Conservation (phyloP, 2,329 filamentous ascomycete genomes). For the Aspergillus terreus region DNA sequence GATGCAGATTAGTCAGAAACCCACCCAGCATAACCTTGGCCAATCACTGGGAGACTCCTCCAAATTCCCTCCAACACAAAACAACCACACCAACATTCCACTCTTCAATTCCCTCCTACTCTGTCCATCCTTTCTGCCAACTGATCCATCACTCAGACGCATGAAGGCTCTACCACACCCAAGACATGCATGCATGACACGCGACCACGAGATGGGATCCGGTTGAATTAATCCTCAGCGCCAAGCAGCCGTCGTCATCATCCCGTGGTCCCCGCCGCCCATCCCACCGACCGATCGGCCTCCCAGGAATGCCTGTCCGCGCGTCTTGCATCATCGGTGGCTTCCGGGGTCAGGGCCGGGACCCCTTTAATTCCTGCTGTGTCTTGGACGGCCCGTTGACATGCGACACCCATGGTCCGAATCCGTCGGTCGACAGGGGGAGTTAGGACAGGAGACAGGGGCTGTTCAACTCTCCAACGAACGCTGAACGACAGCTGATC, state of each 20-base stretch:
- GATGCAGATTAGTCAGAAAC: too few relatives aligned
- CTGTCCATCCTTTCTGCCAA: too few relatives aligned
- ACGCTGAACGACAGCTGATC: too few relatives aligned
- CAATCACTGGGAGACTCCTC: too few relatives aligned
- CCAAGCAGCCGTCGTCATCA: slow-evolving; percentile 8
- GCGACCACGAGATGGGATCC: neutral
- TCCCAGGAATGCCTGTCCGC: slow-evolving; percentile 5
- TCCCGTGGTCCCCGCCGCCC: slow-evolving; percentile 9
- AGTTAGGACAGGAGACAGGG: neutral
- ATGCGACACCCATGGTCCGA: neutral
- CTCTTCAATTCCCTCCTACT: too few relatives aligned
- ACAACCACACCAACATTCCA: too few relatives aligned
- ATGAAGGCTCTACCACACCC: too few relatives aligned
- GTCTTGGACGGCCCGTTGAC: neutral
- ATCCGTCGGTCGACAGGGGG: neutral
- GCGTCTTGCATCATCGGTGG: slow-evolving; percentile 4
- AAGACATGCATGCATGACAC: too few relatives aligned
- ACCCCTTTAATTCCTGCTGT: neutral
- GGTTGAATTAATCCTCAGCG: neutral
- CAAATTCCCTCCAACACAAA: too few relatives aligned
- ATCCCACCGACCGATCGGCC: neutral
- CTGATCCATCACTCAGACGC: too few relatives aligned
- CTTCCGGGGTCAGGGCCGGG: neutral
- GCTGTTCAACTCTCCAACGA: too few relatives aligned
- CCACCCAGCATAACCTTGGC: too few relatives aligned